Evolutionary conservation across 1,284 basidiomycete species (phyloP), one percentile per base, ranked within the genome.

Genomic region (Sphaerobolus stellatus): DNA sequence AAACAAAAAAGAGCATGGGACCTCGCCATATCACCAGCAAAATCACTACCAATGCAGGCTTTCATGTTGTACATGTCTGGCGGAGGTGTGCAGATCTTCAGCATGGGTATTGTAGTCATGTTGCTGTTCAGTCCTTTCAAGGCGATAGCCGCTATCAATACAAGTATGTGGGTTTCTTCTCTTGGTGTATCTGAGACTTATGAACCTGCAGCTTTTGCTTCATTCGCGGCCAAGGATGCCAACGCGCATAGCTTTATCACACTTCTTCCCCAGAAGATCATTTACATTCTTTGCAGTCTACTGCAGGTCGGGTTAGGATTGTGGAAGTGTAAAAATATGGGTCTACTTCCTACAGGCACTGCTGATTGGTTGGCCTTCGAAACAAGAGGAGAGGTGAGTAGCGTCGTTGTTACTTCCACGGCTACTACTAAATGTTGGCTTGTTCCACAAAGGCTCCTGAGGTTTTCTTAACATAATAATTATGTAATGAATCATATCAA

Each of bases 11-110:
- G 92, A 41, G 92, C 93, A 52, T 93, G 93, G 91, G 92, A 94
- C 60, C 75, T 93, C 50, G 92, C 92, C 34, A 80, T 88, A 51
- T 76, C 83, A 41, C 92, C 92, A 1, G 90, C 90, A 40, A 94
- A 95, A 70, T 84, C 85, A 11, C 78, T 96, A 22, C 93, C 93
- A 4, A 95, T 95, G 93, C 92, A 95, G 67, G 91, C 85, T 2
- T 89, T 96, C 75, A 95, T 96, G 93, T 79, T 96, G 41, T 96
- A 95, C 81, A 94, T 96, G 86, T 94, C 92, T 24, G 93, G 93
- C 38, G 87, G 90, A 25, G 90, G 92, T 43, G 87, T 95, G 11
- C 93, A 96, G 71, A 89, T 96, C 49, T 95, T 95, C 71, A 94
- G 91, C 69, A 91, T 95, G 75, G 92, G 92, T 43, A 94, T 93